Percentiles rank a stretch among this genome's conserved stretches.
Evolutionary conservation across 768 basidiomycete genomes (phyloP).

Genomic region (Suillus variegatus): DNA sequence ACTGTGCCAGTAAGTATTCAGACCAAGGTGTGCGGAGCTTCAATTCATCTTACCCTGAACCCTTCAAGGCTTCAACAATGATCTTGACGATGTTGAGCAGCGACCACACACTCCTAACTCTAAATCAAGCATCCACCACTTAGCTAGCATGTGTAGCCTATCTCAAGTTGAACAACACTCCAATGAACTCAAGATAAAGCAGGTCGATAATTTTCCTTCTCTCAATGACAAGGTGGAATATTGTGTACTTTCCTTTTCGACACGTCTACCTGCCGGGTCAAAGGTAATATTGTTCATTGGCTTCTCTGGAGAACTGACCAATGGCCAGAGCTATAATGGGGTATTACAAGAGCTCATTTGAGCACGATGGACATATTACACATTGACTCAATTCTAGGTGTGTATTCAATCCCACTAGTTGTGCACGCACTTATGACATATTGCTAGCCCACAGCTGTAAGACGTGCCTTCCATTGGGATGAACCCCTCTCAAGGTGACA

Average conservation of each 20-base stretch:
- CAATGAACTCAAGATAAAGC: no score
- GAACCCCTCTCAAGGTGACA: constrained; percentile 89
- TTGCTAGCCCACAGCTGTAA: constrained; percentile 76
- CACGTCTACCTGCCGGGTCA: constrained; percentile 59
- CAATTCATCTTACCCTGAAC: no score
- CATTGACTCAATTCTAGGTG: constrained; percentile 90
- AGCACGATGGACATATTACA: constrained; percentile 63
- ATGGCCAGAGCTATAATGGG: constrained; percentile 65
- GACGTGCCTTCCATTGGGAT: constrained; percentile 88
- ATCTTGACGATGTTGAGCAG: no score
- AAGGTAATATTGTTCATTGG: constrained; percentile 69
- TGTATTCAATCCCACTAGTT: constrained; percentile 6
- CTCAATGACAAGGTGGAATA: no score
- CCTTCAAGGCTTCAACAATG: no score
- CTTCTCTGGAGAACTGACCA: constrained; percentile 63
- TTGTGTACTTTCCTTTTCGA: constrained; percentile 56
- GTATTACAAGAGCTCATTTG: constrained; percentile 73
- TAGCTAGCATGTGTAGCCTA: no score
- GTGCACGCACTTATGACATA: background rate
- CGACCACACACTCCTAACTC: no score
- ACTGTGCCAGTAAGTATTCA: no score
- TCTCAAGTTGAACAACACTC: no score
- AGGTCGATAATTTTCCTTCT: no score
- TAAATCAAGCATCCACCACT: no score
- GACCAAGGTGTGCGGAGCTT: no score